Conservation (phyloP, 164 flowering plant species). For the Vitis amurensis region DNA sequence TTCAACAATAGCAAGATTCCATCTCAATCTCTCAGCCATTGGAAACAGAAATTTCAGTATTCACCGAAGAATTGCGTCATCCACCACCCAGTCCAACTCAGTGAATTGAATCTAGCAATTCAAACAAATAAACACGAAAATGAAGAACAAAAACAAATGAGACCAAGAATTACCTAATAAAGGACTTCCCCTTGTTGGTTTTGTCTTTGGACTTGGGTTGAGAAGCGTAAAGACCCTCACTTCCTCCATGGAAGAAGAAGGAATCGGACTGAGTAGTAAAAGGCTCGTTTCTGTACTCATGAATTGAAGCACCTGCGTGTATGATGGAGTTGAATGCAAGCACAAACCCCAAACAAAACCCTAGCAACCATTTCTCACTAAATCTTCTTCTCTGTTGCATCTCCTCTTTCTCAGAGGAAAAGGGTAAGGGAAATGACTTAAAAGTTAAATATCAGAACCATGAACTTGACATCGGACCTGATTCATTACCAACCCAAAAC, state of each 20-base stretch:
- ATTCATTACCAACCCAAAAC: too few relatives aligned
- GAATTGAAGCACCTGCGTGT: conserved; percentile 53
- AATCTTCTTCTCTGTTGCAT: background rate
- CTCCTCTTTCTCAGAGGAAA: background rate
- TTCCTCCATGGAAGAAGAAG: conserved; percentile 87
- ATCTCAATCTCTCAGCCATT: too few relatives aligned
- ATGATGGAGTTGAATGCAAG: background rate
- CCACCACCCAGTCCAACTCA: too few relatives aligned
- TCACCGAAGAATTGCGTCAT: too few relatives aligned
- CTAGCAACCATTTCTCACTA: conserved; percentile 7
- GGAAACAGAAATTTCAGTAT: too few relatives aligned
- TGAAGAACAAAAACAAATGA: background rate
- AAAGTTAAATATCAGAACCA: too few relatives aligned
- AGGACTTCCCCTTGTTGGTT: conserved; percentile 59
- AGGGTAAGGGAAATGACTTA: too few relatives aligned
- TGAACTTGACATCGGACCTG: too few relatives aligned
- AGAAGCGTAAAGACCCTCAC: conserved; percentile 83
- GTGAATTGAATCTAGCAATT: background rate
- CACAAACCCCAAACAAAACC: conserved; percentile 17
- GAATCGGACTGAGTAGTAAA: conserved; percentile 56
- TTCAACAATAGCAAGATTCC: too few relatives aligned
- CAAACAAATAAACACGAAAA: background rate
- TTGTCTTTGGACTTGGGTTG: conserved; percentile 12
- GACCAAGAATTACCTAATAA: conserved; percentile 50
- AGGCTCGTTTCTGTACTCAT: conserved; percentile 55